Evolutionary conservation across 768 basidiomycete genomes (phyloP), one percentile per base, ranked within the genome.

Genomic region (Lentinula edodes): DNA sequence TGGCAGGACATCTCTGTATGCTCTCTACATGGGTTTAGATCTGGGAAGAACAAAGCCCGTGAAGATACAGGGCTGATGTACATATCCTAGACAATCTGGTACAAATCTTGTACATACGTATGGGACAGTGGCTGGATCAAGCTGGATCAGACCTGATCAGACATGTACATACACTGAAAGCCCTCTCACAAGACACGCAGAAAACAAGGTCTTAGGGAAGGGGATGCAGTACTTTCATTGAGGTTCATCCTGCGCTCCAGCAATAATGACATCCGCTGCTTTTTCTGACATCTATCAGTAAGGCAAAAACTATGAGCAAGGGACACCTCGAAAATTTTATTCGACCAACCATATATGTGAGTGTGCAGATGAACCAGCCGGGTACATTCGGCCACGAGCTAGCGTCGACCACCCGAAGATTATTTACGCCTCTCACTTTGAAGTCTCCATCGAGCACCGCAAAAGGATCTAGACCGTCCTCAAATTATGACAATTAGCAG

Each of bases 371-470:
- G 52, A 74, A 74, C 58, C 67, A 74, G 18, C 73, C 71, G 3
- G 72, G 73, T 34, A 73, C 70, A 38, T 64, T 66, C 13, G 70
- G 65, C 72, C 71, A 70, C 5, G 71, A 67, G 55, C 71, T 72
- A 0, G 68, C 66, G 58, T 74, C 72, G 9, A 74, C 71, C 6
- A 74, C 73, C 15, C 71, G 65, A 16, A 74, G 68, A 35, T 64
- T 66, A 18, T 65, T 58, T 2, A 74, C 71, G 7, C 73, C 72
- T 20, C 69, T 65, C 16, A 74, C 72, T 41, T 63, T 67, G 61
- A 74, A 72, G 45, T 74, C 55, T 16, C 68, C 68, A 52, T 72
- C 70, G 16, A 73, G 66, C 10, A 74, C 72, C 38, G 72, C 70
- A 28, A 67, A 66, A 10, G 66, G 61, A 48, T 73, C 72, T 73